Evolutionary conservation across 768 basidiomycete species (phyloP).

Genomic region (Auriscalpium orientale): DNA sequence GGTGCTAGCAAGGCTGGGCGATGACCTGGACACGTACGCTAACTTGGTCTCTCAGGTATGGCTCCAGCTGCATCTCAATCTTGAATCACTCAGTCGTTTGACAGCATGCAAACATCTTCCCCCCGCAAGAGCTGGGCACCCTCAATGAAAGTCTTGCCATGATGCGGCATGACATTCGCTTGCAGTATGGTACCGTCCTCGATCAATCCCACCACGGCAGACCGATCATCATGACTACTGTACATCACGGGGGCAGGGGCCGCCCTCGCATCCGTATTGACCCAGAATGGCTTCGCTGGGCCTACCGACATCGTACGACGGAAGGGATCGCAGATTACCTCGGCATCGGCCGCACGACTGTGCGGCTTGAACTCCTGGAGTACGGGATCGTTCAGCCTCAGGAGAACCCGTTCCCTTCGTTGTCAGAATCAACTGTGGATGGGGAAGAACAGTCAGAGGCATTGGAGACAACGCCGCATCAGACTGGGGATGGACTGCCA

Average conservation of each 20-base stretch:
- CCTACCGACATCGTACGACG: constrained; percentile 10
- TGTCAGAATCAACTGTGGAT: neutral
- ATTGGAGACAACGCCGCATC: neutral
- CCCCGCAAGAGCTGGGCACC: neutral
- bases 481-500: neutral
- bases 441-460: neutral
- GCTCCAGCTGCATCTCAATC: neutral
- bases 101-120: neutral
- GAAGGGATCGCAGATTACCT: constrained; percentile 14
- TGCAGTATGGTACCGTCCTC: neutral
- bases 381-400: constrained; percentile 11
- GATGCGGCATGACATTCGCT: constrained; percentile 2
- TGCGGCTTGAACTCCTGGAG: constrained; percentile 13
- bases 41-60: constrained; percentile 9
- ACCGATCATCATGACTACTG: neutral
- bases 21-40: constrained; percentile 11
- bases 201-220: constrained; percentile 2
- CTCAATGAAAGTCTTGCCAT: neutral
- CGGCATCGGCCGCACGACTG: constrained; percentile 6
- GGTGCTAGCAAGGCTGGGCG: constrained; percentile 13
- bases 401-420: constrained; percentile 2
- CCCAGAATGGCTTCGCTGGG: constrained; percentile 14
- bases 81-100: neutral
- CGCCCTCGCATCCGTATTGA: constrained; percentile 14
- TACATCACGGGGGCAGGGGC: neutral